Percentiles rank a stretch among this genome's conserved stretches.
Conservation (phyloP, 1,284 basidiomycete species). For the Lentinus polychrous region DNA sequence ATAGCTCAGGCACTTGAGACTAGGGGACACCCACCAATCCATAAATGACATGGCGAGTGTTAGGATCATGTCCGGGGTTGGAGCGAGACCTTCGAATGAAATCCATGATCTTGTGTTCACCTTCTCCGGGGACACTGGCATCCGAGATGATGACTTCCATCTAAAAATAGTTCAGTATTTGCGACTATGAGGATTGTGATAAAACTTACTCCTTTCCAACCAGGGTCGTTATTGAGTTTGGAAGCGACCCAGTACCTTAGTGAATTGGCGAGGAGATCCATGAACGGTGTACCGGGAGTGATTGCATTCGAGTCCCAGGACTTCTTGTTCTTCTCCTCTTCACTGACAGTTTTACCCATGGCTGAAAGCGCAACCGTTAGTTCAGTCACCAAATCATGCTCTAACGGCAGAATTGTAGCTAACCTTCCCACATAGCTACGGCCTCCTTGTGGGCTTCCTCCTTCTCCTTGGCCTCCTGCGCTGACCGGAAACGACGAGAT, state of each 20-base stretch:
- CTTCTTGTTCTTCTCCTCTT: conserved; percentile 81
- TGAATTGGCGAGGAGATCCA: conserved; percentile 86
- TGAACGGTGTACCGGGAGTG: conserved; percentile 98
- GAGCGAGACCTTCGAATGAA: conserved; percentile 89
- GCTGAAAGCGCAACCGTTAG: conserved; percentile 34
- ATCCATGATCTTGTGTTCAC: conserved; percentile 99
- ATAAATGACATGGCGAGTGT: conserved; percentile 96
- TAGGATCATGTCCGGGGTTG: conserved; percentile 87
- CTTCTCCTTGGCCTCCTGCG: conserved; percentile 94
- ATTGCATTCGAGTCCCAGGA: conserved; percentile 99
- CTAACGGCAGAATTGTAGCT: conserved; percentile 14
- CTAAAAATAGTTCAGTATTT: conserved; percentile 31
- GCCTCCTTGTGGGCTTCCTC: conserved; percentile 80
- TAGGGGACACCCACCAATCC: conserved; percentile 77
- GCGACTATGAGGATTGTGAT: background rate
- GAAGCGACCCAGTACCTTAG: conserved; percentile 95
- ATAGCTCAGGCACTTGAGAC: background rate
- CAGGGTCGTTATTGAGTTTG: conserved; percentile 93
- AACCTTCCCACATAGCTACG: conserved; percentile 81
- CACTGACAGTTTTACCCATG: conserved; percentile 85
- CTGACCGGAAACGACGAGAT: conserved; percentile 89
- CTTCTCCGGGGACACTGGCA: conserved; percentile 95
- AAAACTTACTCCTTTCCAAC: conserved; percentile 81
- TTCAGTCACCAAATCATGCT: background rate
- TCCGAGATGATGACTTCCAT: conserved; percentile 97